These are phyloP conservation scores for Lactifluus subvellereus DNA, from an alignment of 768 basidiomycete genomes.

Conservation along the genomic window DNA sequence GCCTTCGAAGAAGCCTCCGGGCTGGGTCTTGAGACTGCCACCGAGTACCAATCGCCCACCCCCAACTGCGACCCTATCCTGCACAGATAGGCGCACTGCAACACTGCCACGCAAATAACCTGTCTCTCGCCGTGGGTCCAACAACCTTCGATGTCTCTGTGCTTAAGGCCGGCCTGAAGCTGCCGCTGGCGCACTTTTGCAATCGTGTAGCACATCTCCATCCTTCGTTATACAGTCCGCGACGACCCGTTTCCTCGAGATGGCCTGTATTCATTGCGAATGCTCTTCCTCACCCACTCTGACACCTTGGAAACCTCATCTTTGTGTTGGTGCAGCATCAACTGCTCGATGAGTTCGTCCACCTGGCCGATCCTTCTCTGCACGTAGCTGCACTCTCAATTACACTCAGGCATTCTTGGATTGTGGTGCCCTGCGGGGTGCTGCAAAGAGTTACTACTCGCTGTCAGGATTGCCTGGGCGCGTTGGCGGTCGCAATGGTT, in stretches of 20 bases:
- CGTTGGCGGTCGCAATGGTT: conserved; percentile 15
- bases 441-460: conserved; percentile 23
- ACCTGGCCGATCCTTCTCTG: not conserved
- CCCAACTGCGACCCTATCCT: conserved; percentile 19
- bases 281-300: conserved; percentile 9
- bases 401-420: not conserved
- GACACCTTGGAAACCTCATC: not conserved
- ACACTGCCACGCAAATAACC: conserved; percentile 11
- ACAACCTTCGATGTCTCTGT: conserved; percentile 9
- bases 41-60: conserved; percentile 14
- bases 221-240: conserved; percentile 6
- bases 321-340: not conserved
- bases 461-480: conserved; percentile 10
- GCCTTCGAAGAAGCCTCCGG: not conserved
- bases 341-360: conserved; percentile 1
- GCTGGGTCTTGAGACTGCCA: not conserved
- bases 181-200: conserved; percentile 15
- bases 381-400: conserved; percentile 11
- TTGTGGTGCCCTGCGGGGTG: conserved; percentile 17
- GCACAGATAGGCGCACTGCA: conserved; percentile 19
- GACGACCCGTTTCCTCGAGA: conserved; percentile 21
- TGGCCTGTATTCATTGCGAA: not conserved
- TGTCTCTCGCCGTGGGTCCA: not conserved
- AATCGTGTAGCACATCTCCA: not conserved
- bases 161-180: conserved; percentile 4